phyloP scores from a whole-genome alignment of 75 land plant genomes.

The Sequoiadendron giganteum region DNA sequence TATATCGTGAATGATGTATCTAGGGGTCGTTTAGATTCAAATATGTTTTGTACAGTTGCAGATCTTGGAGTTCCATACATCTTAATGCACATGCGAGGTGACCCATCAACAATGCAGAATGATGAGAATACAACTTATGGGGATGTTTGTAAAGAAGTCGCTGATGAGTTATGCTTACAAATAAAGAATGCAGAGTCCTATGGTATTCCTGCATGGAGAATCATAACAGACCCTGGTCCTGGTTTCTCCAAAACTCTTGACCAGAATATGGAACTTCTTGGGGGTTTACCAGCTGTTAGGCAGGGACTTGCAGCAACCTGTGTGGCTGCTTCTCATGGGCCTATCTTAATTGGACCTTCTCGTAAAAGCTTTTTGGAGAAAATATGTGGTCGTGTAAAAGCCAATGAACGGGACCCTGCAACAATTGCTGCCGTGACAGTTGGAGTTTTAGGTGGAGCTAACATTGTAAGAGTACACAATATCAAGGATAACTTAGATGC shows the following conservation, averaged over 20 bases:
- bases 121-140: slow-evolving; percentile 61
- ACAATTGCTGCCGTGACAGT: slow-evolving; percentile 73
- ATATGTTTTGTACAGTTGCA: slow-evolving; percentile 67
- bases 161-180: slow-evolving; percentile 49
- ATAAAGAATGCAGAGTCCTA: slow-evolving; percentile 65
- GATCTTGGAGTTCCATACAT: slow-evolving; percentile 75
- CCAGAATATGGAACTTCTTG: slow-evolving; percentile 66
- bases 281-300: slow-evolving; percentile 40
- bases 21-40: slow-evolving; percentile 71
- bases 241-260: slow-evolving; percentile 83
- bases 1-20: slow-evolving; percentile 92
- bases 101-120: slow-evolving; percentile 86
- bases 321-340: slow-evolving; percentile 50
- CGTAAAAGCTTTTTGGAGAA: slow-evolving; percentile 82
- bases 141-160: slow-evolving; percentile 68
- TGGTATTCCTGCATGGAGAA: slow-evolving; percentile 93
- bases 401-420: slow-evolving; percentile 74
- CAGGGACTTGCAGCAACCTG: slow-evolving; percentile 47
- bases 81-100: slow-evolving; percentile 98
- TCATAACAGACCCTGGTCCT: slow-evolving; percentile 86
- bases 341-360: slow-evolving; percentile 75
- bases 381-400: slow-evolving; percentile 47
- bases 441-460: slow-evolving; percentile 72
- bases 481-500: slow-evolving; percentile 79
- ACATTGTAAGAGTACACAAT: slow-evolving; percentile 84